A percentile compares a stretch with the other conserved stretches of the same genome.
Evolutionary conservation across 2,329 filamentous ascomycete species (phyloP).

Genomic region (Thelonectria olida): DNA sequence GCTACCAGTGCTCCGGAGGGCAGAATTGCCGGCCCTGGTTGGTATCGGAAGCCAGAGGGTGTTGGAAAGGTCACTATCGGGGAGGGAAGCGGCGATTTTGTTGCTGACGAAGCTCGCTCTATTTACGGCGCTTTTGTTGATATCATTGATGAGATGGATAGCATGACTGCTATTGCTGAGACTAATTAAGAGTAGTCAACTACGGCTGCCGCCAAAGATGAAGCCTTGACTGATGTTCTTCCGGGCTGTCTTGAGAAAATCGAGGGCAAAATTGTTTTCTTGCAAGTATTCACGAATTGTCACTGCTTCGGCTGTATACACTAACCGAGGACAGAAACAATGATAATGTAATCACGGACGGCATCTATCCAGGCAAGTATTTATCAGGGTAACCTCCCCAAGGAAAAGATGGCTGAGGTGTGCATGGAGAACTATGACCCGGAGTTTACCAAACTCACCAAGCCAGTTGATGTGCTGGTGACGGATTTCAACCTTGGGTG

Average conservation of each 20-base stretch:
- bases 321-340: no score
- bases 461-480: constrained; percentile 81
- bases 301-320: no score
- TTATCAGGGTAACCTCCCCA: constrained; percentile 84
- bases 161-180: constrained; percentile 64
- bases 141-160: constrained; percentile 73
- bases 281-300: constrained; percentile 42
- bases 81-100: constrained; percentile 22
- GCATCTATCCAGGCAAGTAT: constrained; percentile 66
- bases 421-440: constrained; percentile 95
- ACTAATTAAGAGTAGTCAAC: constrained; percentile 48
- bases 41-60: constrained; percentile 75
- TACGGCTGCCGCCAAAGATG: constrained; percentile 37
- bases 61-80: constrained; percentile 20
- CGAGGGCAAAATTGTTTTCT: constrained; percentile 87
- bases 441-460: constrained; percentile 70
- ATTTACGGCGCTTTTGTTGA: constrained; percentile 74
- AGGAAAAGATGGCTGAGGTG: constrained; percentile 83
- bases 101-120: constrained; percentile 7
- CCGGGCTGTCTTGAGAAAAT: constrained; percentile 87
- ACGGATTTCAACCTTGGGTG: constrained; percentile 91
- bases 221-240: constrained; percentile 74
- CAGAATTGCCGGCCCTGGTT: constrained; percentile 76
- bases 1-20: constrained; percentile 82
- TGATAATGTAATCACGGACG: constrained; percentile 79